Conservation (phyloP, 2,329 filamentous ascomycete genomes). For the Beauveria medogensis region DNA sequence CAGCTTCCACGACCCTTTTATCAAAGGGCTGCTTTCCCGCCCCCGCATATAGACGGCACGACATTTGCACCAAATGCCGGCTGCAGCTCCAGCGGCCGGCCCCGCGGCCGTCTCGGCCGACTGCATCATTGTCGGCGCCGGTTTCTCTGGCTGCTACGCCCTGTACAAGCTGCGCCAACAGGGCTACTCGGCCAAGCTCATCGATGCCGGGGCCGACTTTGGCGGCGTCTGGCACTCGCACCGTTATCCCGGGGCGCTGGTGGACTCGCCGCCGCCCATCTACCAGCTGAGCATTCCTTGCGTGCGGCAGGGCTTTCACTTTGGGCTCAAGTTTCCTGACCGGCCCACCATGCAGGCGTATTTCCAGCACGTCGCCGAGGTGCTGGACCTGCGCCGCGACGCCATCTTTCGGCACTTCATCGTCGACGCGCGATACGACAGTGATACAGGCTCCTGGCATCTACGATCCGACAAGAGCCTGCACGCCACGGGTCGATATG, state of each 20-base stretch:
- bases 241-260: conserved; percentile 33
- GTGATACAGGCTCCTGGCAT: conserved; percentile 30
- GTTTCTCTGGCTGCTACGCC: conserved; percentile 19
- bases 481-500: conserved; percentile 30
- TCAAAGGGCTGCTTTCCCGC: no score
- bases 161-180: conserved; percentile 29
- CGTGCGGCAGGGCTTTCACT: conserved; percentile 37
- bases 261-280: conserved; percentile 27
- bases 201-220: conserved; percentile 29
- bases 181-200: conserved; percentile 27
- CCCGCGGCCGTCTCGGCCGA: conserved; percentile 11
- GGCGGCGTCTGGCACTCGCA: conserved; percentile 39
- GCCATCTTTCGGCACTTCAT: conserved; percentile 37
- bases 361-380: conserved; percentile 37
- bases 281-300: conserved; percentile 30
- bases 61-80: background rate
- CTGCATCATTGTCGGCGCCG: conserved; percentile 19
- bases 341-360: conserved; percentile 35
- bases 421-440: conserved; percentile 31
- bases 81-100: background rate
- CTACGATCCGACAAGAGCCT: conserved; percentile 33
- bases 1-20: no score
- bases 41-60: no score
- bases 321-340: conserved; percentile 31
- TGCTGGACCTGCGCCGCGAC: conserved; percentile 34